phyloP scores from a whole-genome alignment of 805 yeast species.

The Nakazawaea peltata region DNA sequence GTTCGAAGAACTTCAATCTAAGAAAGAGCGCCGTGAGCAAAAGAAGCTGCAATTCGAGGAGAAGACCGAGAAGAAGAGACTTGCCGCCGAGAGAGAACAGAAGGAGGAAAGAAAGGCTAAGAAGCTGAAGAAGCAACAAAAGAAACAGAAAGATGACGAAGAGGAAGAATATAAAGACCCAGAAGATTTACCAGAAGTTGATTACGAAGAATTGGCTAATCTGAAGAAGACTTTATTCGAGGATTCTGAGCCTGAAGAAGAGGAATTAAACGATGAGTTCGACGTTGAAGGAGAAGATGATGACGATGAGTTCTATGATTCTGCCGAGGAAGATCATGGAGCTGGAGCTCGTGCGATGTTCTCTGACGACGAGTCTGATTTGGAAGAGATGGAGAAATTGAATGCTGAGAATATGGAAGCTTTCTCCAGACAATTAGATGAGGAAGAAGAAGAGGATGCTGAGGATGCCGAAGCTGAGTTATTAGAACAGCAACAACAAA shows the following conservation, averaged over 20 bases:
- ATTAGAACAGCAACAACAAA: conserved; percentile 45
- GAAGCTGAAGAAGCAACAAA: conserved; percentile 20
- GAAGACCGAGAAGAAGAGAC: conserved; percentile 16
- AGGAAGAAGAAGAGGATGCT: conserved; percentile 48
- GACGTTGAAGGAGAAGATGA: conserved; percentile 23
- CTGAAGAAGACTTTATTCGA: conserved; percentile 75
- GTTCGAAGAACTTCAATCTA: conserved; percentile 66
- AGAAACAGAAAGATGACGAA: conserved; percentile 10
- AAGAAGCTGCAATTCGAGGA: conserved; percentile 19
- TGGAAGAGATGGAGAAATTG: conserved; percentile 58
- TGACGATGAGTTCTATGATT: conserved; percentile 45
- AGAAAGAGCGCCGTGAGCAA: conserved; percentile 32
- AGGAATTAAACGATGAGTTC: conserved; percentile 25
- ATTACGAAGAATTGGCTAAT: conserved; percentile 53
- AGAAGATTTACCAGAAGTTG: conserved; percentile 54
- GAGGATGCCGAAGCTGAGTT: conserved; percentile 55
- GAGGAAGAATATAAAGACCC: conserved; percentile 31
- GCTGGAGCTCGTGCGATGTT: conserved; percentile 68
- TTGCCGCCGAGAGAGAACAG: neutral
- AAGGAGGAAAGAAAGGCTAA: no score
- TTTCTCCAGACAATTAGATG: conserved; percentile 59
- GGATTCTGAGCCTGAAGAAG: conserved; percentile 49
- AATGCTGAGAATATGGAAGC: conserved; percentile 83
- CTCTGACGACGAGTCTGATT: conserved; percentile 65
- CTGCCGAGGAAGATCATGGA: conserved; percentile 57